phyloP scores from a whole-genome alignment of 2,329 filamentous ascomycete species.

The Botrytis hyacinthi region DNA sequence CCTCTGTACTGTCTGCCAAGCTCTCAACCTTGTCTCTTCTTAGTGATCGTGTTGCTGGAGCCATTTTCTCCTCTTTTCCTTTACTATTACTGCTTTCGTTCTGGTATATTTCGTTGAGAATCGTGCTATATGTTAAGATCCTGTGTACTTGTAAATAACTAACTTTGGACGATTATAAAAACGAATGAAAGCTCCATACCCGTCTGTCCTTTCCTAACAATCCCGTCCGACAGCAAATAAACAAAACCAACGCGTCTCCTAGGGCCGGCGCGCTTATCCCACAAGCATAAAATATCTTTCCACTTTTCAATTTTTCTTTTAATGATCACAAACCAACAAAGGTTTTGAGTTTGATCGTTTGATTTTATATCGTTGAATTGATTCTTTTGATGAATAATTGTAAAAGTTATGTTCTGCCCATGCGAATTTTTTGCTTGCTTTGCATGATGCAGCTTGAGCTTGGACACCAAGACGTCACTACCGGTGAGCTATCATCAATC shows the following conservation, averaged over 20 bases:
- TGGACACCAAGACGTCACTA: slow-evolving; percentile 15
- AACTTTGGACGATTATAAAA: not conserved
- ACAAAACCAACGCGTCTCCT: not conserved
- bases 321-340: not conserved
- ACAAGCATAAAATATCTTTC: not conserved
- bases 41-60: slow-evolving; percentile 9
- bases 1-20: not conserved
- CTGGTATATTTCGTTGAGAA: not conserved
- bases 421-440: slow-evolving; percentile 8
- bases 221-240: not conserved
- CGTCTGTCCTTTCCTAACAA: not conserved
- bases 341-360: not conserved
- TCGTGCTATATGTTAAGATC: not conserved
- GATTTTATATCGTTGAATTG: not conserved
- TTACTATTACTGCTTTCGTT: not conserved
- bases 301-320: not conserved
- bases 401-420: not conserved
- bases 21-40: slow-evolving; percentile 12
- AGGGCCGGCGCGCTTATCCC: not conserved
- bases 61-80: not conserved
- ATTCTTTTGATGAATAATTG: not conserved
- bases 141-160: not conserved
- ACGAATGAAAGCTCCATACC: not conserved
- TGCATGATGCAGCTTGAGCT: slow-evolving; percentile 17
- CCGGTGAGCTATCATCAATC: slow-evolving; percentile 5